A percentile compares a stretch with the other conserved stretches of the same genome.
phyloP scores from a whole-genome alignment of 495 filamentous ascomycete genomes.

The Chaetomidium leptoderma region DNA sequence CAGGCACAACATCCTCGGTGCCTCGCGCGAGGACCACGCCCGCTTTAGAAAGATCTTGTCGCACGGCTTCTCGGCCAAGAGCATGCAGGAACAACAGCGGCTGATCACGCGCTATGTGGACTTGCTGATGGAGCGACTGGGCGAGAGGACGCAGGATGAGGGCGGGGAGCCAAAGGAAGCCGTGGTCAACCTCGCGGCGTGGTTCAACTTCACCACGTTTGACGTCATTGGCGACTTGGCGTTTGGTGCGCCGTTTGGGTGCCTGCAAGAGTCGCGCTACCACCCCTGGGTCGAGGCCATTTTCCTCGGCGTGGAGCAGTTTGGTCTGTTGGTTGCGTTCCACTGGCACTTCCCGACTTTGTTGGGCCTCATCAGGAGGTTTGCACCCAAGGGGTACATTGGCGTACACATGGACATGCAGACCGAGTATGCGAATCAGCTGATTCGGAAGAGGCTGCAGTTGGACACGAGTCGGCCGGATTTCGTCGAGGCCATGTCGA shows the following conservation, averaged over 20 bases:
- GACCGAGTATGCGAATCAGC: constrained; percentile 19
- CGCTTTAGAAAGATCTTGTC: constrained; percentile 42
- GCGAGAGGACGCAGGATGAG: constrained; percentile 18
- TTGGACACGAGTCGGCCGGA: constrained; percentile 31
- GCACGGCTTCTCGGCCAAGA: constrained; percentile 48
- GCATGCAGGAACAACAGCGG: constrained; percentile 41
- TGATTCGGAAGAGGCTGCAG: constrained; percentile 30
- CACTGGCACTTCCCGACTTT: neutral
- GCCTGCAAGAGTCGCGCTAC: constrained; percentile 34
- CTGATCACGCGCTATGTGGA: constrained; percentile 40
- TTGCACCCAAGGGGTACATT: neutral
- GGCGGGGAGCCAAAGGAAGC: neutral
- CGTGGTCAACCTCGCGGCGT: constrained; percentile 37
- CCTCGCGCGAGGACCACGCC: constrained; percentile 36
- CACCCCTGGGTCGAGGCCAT: constrained; percentile 43
- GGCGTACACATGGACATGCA: constrained; percentile 22
- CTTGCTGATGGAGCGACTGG: constrained; percentile 37
- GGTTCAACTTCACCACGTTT: constrained; percentile 56
- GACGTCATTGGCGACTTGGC: constrained; percentile 57
- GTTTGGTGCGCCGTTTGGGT: constrained; percentile 54
- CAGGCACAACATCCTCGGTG: constrained; percentile 29
- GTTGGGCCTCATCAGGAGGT: neutral
- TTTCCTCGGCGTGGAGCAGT: constrained; percentile 8
- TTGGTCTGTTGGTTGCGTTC: neutral
- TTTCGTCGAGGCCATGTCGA: constrained; percentile 41